Evolutionary conservation across 768 basidiomycete genomes (phyloP), one percentile per base, ranked within the genome.

Genomic region (Candolleomyces aberdarensis): DNA sequence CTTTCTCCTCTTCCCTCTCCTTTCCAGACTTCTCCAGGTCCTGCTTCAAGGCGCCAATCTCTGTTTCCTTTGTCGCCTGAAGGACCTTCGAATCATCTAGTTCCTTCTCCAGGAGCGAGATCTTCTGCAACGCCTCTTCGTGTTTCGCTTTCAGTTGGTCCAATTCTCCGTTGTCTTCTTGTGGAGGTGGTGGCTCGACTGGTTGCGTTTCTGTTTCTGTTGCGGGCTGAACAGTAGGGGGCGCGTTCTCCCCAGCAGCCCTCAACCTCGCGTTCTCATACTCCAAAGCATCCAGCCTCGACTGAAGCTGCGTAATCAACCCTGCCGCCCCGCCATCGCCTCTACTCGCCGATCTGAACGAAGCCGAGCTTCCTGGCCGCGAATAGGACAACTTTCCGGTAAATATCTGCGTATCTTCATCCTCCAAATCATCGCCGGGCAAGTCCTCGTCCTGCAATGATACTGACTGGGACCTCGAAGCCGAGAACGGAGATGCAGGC

Each of bases 251-350:
- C 17, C 76, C 63, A 8, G 71, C 66, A 20, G 71, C 64, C 56
- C 80, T 82, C 31, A 94, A 74, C 20, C 86, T 81, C 54, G 78
- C 77, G 61, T 88, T 91, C 69, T 94, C 91, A 58, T 83, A 84
- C 68, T 92, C 88, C 9, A 91, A 76, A 1, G 83, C 80, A 59
- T 86, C 81, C 36, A 92, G 67, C 19, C 83, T 77, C 5, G 74
- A 80, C 55, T 80, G 83, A 51, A 83, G 73, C 62, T 74, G 72
- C 20, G 79, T 78, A 7, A 80, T 57, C 26, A 77, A 67, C 5
- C 62, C 60, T 11, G 71, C 11, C 11, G 36, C 36, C 36, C 36
- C 36, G 11, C 36, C 72, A 51, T 82, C 72, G 26, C 82, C 81
- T 0, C 67, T 65, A 14, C 63, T 56, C 10, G 67, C 57, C 0